phyloP scores from a whole-genome alignment of 2,329 filamentous ascomycete genomes.

The Grosmannia penicillata region DNA sequence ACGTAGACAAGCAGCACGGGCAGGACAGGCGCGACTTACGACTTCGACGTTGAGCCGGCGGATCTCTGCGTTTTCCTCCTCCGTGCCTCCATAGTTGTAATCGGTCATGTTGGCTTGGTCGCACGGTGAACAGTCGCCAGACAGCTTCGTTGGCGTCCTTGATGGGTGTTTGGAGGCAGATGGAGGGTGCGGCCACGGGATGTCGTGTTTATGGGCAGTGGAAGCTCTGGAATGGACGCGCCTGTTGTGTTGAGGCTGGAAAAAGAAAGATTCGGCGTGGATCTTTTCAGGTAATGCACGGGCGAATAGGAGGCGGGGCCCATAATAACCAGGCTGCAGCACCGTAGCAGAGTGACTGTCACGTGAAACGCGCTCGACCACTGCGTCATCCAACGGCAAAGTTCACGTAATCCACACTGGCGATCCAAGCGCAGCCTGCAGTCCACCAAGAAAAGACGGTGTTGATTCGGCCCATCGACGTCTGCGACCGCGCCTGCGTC shows the following conservation, averaged over 20 bases:
- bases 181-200: neutral
- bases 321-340: neutral
- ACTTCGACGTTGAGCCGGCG: conserved; percentile 65
- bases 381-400: no score
- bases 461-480: neutral
- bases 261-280: neutral
- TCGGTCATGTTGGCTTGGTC: conserved; percentile 22
- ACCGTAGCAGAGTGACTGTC: neutral
- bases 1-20: no score
- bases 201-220: neutral
- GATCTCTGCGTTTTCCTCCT: conserved; percentile 72
- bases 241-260: no score
- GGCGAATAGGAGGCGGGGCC: neutral
- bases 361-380: neutral
- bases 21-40: conserved; percentile 34
- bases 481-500: neutral
- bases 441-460: neutral
- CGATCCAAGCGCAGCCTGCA: neutral
- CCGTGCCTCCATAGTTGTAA: conserved; percentile 56
- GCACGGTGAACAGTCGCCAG: no score
- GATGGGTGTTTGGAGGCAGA: no score
- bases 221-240: no score
- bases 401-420: no score
- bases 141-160: no score
- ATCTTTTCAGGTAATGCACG: neutral